Evolutionary conservation across 2,329 filamentous ascomycete genomes (phyloP).

Genomic region (Monosporascus sp.): DNA sequence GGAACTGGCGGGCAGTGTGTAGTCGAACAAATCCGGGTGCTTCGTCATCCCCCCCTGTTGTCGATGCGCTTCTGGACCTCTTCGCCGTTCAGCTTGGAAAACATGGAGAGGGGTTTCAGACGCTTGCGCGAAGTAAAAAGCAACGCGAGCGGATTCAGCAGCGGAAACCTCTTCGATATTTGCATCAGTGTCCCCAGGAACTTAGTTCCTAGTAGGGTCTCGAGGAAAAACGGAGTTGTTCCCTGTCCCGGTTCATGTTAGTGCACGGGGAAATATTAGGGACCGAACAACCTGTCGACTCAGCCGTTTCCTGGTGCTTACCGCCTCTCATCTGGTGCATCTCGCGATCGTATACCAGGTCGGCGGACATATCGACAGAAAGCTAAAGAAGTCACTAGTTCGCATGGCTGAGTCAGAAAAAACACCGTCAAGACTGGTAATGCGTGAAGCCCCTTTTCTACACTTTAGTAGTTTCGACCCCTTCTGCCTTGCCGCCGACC

Average conservation of each 20-base stretch:
- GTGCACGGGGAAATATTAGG: neutral
- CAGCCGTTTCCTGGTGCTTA: neutral
- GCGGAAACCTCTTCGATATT: constrained; percentile 9
- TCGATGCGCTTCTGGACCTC: constrained; percentile 13
- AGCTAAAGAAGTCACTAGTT: constrained; percentile 6
- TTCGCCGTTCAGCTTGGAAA: constrained; percentile 11
- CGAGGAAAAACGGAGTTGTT: constrained; percentile 7
- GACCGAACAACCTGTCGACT: neutral
- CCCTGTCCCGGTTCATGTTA: neutral
- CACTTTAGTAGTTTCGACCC: constrained; percentile 4
- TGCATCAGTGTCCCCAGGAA: constrained; percentile 9
- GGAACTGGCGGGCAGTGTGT: constrained; percentile 7
- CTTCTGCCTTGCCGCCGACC: neutral
- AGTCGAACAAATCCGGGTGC: constrained; percentile 17
- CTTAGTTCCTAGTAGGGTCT: constrained; percentile 4
- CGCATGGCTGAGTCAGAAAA: neutral
- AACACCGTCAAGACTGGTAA: neutral
- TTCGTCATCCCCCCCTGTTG: constrained; percentile 8
- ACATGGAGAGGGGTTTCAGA: constrained; percentile 1
- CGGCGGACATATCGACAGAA: constrained; percentile 10
- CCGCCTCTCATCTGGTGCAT: constrained; percentile 12
- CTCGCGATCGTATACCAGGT: constrained; percentile 15
- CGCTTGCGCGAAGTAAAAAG: constrained; percentile 4
- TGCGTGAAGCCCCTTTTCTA: neutral
- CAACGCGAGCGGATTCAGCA: constrained; percentile 1